Percentiles rank a stretch among this genome's conserved stretches.
These are phyloP conservation scores for Phytophthora sp. DNA, from an alignment of 352 stramenopile genomes.

Conservation along the genomic window DNA sequence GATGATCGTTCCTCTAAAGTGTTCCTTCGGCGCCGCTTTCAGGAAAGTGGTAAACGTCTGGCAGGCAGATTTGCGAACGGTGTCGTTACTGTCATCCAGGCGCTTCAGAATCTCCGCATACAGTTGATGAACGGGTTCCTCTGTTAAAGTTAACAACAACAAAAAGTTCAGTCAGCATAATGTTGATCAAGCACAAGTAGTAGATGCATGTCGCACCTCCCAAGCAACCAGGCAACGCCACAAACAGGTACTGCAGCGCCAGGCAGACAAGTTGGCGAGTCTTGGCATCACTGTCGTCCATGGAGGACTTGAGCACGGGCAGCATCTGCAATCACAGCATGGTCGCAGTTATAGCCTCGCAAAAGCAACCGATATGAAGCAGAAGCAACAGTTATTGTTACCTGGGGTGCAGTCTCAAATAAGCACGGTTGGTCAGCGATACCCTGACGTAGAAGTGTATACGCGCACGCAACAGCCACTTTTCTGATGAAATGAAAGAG, in stretches of 20 bases:
- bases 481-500: conserved; percentile 57
- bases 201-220: conserved; percentile 46
- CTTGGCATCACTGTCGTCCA: conserved; percentile 90
- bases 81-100: conserved; percentile 92
- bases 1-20: conserved; percentile 91
- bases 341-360: conserved; percentile 3
- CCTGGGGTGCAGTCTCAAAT: conserved; percentile 84
- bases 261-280: conserved; percentile 89
- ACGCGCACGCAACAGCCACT: conserved; percentile 86
- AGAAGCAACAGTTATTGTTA: conserved; percentile 23
- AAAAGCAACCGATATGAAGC: neutral
- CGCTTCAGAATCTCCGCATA: conserved; percentile 94
- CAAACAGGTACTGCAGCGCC: conserved; percentile 88
- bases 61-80: conserved; percentile 87
- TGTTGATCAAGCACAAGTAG: neutral
- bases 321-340: conserved; percentile 62
- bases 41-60: conserved; percentile 90
- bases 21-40: conserved; percentile 77
- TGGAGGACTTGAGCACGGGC: conserved; percentile 86
- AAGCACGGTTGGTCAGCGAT: conserved; percentile 79
- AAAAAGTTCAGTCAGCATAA: conserved; percentile 2
- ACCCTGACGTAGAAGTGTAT: conserved; percentile 81
- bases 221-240: conserved; percentile 77
- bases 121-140: conserved; percentile 91
- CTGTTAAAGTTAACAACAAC: conserved; percentile 38